These are phyloP conservation scores for Nelumbo lutea DNA, from an alignment of 164 flowering plant genomes.

Conservation along the genomic window DNA sequence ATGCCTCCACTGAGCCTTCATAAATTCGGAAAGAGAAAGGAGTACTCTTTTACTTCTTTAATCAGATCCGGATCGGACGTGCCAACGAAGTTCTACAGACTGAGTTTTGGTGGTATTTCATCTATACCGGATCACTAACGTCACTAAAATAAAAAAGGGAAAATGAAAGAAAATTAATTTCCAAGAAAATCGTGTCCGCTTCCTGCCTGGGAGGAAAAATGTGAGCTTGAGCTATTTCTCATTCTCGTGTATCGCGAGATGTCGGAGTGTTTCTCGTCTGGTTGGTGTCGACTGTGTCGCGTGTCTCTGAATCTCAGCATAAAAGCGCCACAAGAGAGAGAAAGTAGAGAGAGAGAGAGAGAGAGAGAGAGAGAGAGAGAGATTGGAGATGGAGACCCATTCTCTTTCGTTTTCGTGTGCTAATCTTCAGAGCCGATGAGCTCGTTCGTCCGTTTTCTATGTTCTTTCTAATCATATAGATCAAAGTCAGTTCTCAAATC, in stretches of 20 bases:
- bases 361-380: not conserved
- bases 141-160: too few relatives aligned
- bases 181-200: too few relatives aligned
- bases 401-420: not conserved
- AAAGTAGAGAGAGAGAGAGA: not conserved
- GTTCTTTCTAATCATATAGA: not conserved
- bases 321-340: not conserved
- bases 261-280: not conserved
- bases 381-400: not conserved
- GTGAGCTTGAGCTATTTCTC: too few relatives aligned
- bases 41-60: too few relatives aligned
- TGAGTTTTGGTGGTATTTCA: too few relatives aligned
- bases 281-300: not conserved
- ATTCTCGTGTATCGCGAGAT: slow-evolving; percentile 3
- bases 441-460: not conserved
- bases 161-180: too few relatives aligned
- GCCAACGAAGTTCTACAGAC: too few relatives aligned
- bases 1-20: too few relatives aligned
- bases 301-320: not conserved
- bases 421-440: not conserved
- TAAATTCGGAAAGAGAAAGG: too few relatives aligned
- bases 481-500: not conserved
- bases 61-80: too few relatives aligned
- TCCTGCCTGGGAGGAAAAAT: too few relatives aligned
- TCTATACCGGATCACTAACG: too few relatives aligned